Evolutionary conservation across 352 stramenopile genomes (phyloP), one percentile per base, ranked within the genome.

Genomic region (Globisporangium barbulae): DNA sequence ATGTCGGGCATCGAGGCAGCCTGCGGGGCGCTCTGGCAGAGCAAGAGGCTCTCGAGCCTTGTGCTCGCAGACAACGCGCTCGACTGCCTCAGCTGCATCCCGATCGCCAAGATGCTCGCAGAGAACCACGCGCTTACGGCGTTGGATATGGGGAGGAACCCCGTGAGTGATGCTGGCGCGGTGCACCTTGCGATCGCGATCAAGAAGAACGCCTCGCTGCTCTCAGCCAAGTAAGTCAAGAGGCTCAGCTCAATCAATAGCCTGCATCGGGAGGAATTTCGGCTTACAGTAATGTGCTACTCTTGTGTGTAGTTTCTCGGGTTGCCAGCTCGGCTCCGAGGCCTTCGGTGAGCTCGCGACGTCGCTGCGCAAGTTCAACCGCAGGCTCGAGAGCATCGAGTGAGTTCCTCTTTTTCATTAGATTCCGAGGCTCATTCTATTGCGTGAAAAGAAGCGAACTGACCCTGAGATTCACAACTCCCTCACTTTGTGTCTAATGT

Each of bases 141-240:
- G 0, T 44, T 93, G 1, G 74, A 83, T 37, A 52, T 93, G 12
- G 73, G 69, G 0, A 21, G 70, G 4, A 93, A 93, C 55, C 73
- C 76, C 0, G 45, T 90, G 3, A 71, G 69, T 9, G 70, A 88
- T 55, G 78, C 78, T 45, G 83, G 77, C 3, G 65, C 55, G 47
- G 73, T 81, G 0, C 59, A 83, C 22, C 44, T 91, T 1, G 72
- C 79, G 0, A 50, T 65, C 10, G 79, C 69, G 7, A 53, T 90
- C 33, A 80, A 84, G 64, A 87, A 85, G 49, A 91, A 88, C 35
- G 55, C 76, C 1, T 66, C 70, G 7, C 64, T 93, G 2, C 30
- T 72, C 53, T 69, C 69, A 19, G 49, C 90, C 19, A 69, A 77
- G 83, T 92, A 59, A 33, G 72, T 69, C 25, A 28, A 28, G 25